Evolutionary conservation across 176 grass and related monocot genomes (phyloP).

Genomic region (Guadua angustifolia): DNA sequence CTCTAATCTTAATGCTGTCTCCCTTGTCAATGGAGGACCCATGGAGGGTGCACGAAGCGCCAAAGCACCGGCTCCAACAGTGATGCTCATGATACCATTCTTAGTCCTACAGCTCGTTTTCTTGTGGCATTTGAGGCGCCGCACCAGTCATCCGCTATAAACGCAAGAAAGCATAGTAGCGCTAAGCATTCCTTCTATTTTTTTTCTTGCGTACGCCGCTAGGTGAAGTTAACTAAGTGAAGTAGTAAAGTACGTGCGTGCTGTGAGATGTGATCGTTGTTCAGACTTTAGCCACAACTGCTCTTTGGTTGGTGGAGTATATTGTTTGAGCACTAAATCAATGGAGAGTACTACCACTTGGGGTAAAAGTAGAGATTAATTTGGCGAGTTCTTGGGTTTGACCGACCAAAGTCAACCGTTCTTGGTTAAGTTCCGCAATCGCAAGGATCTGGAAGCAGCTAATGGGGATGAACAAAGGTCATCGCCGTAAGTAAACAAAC

Average conservation of each 20-base stretch:
- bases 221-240: neutral
- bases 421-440: neutral
- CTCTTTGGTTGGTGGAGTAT: neutral
- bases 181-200: no score
- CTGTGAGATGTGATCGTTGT: neutral
- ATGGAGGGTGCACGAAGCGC: no score
- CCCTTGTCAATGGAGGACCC: neutral
- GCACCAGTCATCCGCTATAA: no score
- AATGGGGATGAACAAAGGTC: neutral
- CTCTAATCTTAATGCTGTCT: neutral
- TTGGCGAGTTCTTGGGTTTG: slow-evolving; percentile 25
- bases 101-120: no score
- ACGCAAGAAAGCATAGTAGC: no score
- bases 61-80: no score
- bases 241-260: neutral
- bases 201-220: no score
- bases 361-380: neutral
- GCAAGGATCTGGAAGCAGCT: neutral
- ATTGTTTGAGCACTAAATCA: neutral
- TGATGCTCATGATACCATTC: no score
- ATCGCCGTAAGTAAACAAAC: neutral
- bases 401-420: neutral
- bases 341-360: neutral
- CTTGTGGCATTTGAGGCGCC: no score
- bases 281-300: neutral